Percentiles rank a stretch among this genome's conserved stretches.
phyloP scores from a whole-genome alignment of 768 basidiomycete genomes.

The Boletus fagicola region DNA sequence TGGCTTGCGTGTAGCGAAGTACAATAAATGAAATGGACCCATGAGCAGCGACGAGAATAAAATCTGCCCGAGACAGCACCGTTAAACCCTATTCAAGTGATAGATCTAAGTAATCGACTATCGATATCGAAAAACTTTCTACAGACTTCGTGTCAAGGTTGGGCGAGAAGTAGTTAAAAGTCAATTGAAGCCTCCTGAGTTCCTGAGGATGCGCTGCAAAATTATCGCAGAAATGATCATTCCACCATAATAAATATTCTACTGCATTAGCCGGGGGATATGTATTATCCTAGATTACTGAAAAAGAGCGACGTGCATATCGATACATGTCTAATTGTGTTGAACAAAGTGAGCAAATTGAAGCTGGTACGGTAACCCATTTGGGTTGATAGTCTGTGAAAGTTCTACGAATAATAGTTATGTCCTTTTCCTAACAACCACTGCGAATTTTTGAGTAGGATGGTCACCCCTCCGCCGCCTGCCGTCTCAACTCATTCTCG shows the following conservation, averaged over 20 bases:
- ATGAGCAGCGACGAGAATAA: background rate
- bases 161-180: background rate
- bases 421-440: too few species aligned
- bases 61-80: background rate
- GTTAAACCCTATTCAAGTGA: background rate
- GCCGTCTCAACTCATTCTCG: background rate
- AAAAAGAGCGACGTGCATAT: background rate
- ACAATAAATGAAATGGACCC: background rate
- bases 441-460: background rate
- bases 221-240: background rate
- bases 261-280: background rate
- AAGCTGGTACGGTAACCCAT: background rate
- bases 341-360: background rate
- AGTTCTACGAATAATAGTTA: background rate
- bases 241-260: background rate
- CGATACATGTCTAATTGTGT: constrained; percentile 9
- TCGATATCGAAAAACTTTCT: background rate
- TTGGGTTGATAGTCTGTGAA: background rate
- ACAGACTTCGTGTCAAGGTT: background rate
- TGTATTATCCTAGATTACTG: background rate
- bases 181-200: background rate
- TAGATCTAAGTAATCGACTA: background rate
- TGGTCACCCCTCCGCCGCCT: background rate
- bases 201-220: background rate
- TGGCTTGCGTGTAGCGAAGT: background rate